Percentiles rank a stretch among this genome's conserved stretches.
These are phyloP conservation scores for Chaetothyriales sp. DNA, from an alignment of 2,329 filamentous ascomycete species.

Conservation along the genomic window DNA sequence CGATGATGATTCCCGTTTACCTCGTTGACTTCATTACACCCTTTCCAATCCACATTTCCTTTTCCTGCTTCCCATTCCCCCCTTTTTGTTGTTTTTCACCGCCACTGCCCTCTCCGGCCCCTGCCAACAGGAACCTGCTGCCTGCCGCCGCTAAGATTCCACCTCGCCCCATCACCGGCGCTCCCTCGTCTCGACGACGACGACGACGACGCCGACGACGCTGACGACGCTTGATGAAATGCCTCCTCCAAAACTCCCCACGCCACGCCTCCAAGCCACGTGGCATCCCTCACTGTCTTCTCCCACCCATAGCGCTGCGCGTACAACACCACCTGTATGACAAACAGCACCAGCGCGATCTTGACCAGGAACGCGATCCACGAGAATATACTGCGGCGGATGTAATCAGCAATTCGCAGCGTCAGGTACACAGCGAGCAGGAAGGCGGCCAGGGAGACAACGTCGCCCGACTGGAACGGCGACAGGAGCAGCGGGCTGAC, in stretches of 20 bases:
- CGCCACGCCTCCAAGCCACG: conserved; percentile 10
- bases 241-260: conserved; percentile 12
- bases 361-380: conserved; percentile 15
- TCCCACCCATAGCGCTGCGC: conserved; percentile 13
- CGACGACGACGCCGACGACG: background rate
- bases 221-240: conserved; percentile 1
- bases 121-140: conserved; percentile 8
- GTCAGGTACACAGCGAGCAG: conserved; percentile 12
- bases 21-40: background rate
- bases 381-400: conserved; percentile 15
- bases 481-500: conserved; percentile 25
- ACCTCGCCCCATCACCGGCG: too few species aligned
- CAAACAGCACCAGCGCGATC: conserved; percentile 8
- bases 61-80: background rate
- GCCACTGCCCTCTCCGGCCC: background rate
- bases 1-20: background rate
- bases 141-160: conserved; percentile 3
- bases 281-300: conserved; percentile 10
- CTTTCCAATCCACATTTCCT: background rate
- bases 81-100: background rate
- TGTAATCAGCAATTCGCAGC: conserved; percentile 14
- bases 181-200: background rate
- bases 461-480: conserved; percentile 6
- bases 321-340: conserved; percentile 13
- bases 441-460: conserved; percentile 13